Evolutionary conservation across 2,329 filamentous ascomycete species (phyloP).

Genomic region (Fusarium chlamydosporum): DNA sequence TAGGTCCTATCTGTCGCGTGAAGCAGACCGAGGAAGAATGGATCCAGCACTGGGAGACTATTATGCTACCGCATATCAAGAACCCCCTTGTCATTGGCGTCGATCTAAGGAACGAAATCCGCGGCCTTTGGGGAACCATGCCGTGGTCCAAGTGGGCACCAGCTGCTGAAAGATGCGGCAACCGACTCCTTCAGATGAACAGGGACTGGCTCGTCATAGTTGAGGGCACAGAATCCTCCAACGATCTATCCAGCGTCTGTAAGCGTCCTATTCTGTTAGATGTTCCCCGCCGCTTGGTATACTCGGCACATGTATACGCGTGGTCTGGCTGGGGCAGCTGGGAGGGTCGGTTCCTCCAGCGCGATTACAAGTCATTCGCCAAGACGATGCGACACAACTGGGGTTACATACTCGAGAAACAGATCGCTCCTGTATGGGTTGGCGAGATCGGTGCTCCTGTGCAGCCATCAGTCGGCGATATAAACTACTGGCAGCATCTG

Average conservation of each 20-base stretch:
- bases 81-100: conserved; percentile 75
- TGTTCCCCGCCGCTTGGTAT: conserved; percentile 70
- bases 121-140: conserved; percentile 78
- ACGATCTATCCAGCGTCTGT: conserved; percentile 71
- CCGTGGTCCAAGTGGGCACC: conserved; percentile 74
- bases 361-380: conserved; percentile 73
- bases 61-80: conserved; percentile 71
- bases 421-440: conserved; percentile 73
- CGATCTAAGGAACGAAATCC: conserved; percentile 77
- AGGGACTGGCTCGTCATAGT: conserved; percentile 76
- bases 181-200: conserved; percentile 71
- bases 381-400: conserved; percentile 74
- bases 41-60: conserved; percentile 75
- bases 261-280: conserved; percentile 70
- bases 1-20: conserved; percentile 71
- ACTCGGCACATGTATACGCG: conserved; percentile 76
- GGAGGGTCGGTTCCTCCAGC: conserved; percentile 71
- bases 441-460: conserved; percentile 75
- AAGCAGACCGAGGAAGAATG: conserved; percentile 75
- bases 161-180: conserved; percentile 74
- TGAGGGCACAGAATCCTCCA: conserved; percentile 76
- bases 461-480: conserved; percentile 67
- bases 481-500: conserved; percentile 76
- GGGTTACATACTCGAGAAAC: conserved; percentile 70
- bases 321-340: conserved; percentile 79